These are phyloP conservation scores for Emmonsiellopsis sp. DNA, from an alignment of 2,329 filamentous ascomycete genomes.

Conservation along the genomic window DNA sequence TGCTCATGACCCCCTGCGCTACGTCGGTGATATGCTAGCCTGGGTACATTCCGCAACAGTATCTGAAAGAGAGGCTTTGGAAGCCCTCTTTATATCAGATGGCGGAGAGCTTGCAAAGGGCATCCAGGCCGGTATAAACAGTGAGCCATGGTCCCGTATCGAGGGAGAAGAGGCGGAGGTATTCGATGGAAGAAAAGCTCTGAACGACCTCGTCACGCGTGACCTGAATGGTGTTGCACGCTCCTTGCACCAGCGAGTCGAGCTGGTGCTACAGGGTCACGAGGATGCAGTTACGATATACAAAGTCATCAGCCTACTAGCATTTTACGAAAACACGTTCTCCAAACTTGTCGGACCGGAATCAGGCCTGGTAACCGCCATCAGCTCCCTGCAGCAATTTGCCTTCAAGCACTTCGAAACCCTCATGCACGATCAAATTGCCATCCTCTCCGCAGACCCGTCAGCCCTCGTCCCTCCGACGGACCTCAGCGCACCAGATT, in stretches of 20 bases:
- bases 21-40: slow-evolving; percentile 93
- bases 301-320: slow-evolving; percentile 78
- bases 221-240: slow-evolving; percentile 72
- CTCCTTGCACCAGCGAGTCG: slow-evolving; percentile 78
- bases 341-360: slow-evolving; percentile 62
- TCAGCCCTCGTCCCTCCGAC: slow-evolving; percentile 60
- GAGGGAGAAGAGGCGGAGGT: slow-evolving; percentile 48
- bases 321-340: slow-evolving; percentile 84
- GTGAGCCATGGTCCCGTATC: slow-evolving; percentile 68
- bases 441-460: slow-evolving; percentile 59
- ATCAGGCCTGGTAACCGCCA: slow-evolving; percentile 59
- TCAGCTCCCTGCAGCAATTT: slow-evolving; percentile 61
- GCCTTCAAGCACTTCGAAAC: slow-evolving; percentile 74
- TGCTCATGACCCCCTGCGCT: slow-evolving; percentile 83
- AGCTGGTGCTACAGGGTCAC: slow-evolving; percentile 85
- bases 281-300: slow-evolving; percentile 84
- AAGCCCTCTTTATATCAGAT: slow-evolving; percentile 82
- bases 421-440: slow-evolving; percentile 62
- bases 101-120: slow-evolving; percentile 79
- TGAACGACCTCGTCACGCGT: slow-evolving; percentile 78
- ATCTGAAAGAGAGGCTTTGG: slow-evolving; percentile 84
- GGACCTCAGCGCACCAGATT: slow-evolving; percentile 70
- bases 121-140: slow-evolving; percentile 68
- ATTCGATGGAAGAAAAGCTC: slow-evolving; percentile 72
- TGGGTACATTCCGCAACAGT: slow-evolving; percentile 94